These are phyloP conservation scores for Leptomonas seymouri DNA, from an alignment of 208 protist genomes.

Conservation along the genomic window DNA sequence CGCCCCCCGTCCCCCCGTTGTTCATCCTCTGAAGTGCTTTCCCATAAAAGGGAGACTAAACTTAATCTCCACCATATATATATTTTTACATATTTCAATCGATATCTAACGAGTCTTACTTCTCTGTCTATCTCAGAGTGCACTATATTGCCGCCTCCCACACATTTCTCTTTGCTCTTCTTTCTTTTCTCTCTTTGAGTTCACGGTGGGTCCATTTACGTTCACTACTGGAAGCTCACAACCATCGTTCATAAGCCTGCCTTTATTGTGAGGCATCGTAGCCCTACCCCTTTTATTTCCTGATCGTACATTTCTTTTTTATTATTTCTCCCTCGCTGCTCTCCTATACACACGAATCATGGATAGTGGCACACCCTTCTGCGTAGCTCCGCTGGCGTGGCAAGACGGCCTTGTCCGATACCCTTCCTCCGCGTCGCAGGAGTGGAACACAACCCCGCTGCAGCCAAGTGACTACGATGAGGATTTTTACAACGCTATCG, in stretches of 20 bases:
- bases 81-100: too few relatives aligned
- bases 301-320: too few relatives aligned
- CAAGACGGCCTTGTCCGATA: slow-evolving; percentile 30
- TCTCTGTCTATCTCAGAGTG: background rate
- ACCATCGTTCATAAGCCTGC: slow-evolving; percentile 7
- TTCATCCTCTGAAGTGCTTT: too few relatives aligned
- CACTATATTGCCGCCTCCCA: background rate
- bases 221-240: too few relatives aligned
- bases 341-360: background rate
- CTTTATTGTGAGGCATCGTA: background rate
- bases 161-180: too few relatives aligned
- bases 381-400: slow-evolving; percentile 28
- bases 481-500: slow-evolving; percentile 17
- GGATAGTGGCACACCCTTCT: slow-evolving; percentile 19
- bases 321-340: too few relatives aligned
- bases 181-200: slow-evolving; percentile 6
- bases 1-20: too few relatives aligned
- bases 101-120: background rate
- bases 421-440: slow-evolving; percentile 23
- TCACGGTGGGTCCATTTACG: too few relatives aligned
- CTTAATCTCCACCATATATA: too few relatives aligned
- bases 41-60: too few relatives aligned
- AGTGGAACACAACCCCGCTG: slow-evolving; percentile 34
- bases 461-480: slow-evolving; percentile 24
- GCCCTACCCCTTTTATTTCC: too few relatives aligned